Percentiles rank a stretch among this genome's conserved stretches.
Evolutionary conservation across 108 stramenopile species (phyloP).

Genomic region (Cyclotella distinguenda): DNA sequence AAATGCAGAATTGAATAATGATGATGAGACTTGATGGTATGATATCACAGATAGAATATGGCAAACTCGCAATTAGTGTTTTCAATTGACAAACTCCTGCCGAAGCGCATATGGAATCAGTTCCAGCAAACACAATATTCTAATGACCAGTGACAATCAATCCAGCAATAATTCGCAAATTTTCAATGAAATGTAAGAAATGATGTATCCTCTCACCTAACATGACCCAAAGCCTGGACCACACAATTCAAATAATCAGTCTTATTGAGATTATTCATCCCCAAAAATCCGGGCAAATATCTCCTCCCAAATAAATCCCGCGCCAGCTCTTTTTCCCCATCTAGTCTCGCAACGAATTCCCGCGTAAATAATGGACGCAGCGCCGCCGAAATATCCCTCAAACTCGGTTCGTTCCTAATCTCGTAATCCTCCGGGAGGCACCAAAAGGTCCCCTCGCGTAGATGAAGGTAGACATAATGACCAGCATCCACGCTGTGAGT

Average conservation of each 20-base stretch:
- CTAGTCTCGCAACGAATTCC: conserved; percentile 70
- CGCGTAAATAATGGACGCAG: conserved; percentile 79
- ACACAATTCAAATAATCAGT: conserved; percentile 94
- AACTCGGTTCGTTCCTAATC: conserved; percentile 78
- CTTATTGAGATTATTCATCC: conserved; percentile 90
- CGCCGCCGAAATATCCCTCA: conserved; percentile 85
- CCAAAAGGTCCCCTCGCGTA: conserved; percentile 78
- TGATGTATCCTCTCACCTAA: conserved; percentile 20
- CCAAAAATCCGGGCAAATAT: conserved; percentile 95
- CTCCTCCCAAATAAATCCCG: conserved; percentile 89
- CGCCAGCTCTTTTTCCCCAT: conserved; percentile 72
- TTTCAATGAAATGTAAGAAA: too few species aligned
- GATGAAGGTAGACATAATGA: conserved; percentile 94
- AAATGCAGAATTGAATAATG: too few species aligned
- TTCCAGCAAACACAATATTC: not conserved
- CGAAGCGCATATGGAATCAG: not conserved
- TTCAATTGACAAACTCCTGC: not conserved
- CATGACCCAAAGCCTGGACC: conserved; percentile 92
- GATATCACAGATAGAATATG: not conserved
- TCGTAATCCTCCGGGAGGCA: conserved; percentile 97
- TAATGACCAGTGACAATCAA: too few species aligned
- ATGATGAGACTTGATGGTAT: too few species aligned
- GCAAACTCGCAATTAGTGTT: too few species aligned
- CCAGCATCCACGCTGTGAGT: conserved; percentile 89
- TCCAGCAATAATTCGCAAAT: too few species aligned